Percentiles rank a stretch among this genome's conserved stretches.
phyloP scores from a whole-genome alignment of 164 flowering plant genomes.

The Vitis labrusca region DNA sequence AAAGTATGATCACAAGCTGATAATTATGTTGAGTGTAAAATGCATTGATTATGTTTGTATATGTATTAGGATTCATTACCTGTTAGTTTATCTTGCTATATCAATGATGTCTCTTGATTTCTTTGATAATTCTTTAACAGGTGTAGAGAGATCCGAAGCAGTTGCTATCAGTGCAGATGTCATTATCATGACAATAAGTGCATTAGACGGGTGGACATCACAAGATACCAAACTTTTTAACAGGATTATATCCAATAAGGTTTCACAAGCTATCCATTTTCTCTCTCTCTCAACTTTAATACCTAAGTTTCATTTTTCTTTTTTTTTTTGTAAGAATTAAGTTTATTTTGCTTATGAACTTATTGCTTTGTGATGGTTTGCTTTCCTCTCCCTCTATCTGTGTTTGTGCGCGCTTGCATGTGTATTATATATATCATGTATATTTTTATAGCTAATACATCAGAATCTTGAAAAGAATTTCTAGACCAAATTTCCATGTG shows the following conservation, averaged over 20 bases:
- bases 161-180: conserved; percentile 93
- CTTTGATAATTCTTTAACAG: conserved; percentile 32
- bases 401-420: neutral
- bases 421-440: neutral
- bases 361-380: neutral
- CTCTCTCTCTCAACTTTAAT: conserved; percentile 4
- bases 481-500: too few relatives aligned
- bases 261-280: conserved; percentile 11
- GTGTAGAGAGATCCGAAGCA: conserved; percentile 94
- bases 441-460: too few relatives aligned
- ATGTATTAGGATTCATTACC: neutral
- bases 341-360: neutral
- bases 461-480: too few relatives aligned
- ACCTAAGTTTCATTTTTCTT: neutral
- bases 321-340: neutral
- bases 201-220: conserved; percentile 88
- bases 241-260: conserved; percentile 67
- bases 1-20: too few relatives aligned
- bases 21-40: too few relatives aligned
- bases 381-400: neutral
- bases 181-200: conserved; percentile 82
- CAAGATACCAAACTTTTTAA: conserved; percentile 72
- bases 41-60: too few relatives aligned
- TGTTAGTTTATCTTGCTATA: neutral
- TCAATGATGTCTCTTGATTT: neutral